Percentiles rank a stretch among this genome's conserved stretches.
These are phyloP conservation scores for Buddleja alternifolia DNA, from an alignment of 257 asterid genomes.

Conservation along the genomic window DNA sequence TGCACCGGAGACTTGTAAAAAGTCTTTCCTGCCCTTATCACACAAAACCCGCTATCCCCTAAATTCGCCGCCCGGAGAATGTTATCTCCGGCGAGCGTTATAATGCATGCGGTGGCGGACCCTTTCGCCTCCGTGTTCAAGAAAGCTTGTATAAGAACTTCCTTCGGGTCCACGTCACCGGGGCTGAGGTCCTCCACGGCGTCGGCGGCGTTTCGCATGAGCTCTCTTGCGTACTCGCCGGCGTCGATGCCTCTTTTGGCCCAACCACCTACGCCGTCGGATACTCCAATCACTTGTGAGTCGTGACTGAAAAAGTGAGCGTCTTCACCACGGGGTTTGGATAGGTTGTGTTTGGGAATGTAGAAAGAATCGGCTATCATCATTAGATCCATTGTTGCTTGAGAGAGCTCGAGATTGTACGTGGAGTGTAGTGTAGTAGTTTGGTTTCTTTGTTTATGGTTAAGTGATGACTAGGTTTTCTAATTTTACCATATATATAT, in stretches of 20 bases:
- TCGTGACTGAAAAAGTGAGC: constrained; percentile 27
- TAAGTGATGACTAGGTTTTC: no score
- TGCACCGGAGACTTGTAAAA: constrained; percentile 34
- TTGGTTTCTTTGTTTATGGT: no score
- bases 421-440: no score
- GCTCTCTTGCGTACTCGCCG: constrained; percentile 39
- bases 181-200: background rate
- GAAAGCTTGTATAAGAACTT: constrained; percentile 28
- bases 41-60: constrained; percentile 50
- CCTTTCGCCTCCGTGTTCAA: constrained; percentile 24
- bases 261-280: constrained; percentile 53
- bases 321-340: constrained; percentile 40
- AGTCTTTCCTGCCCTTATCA: constrained; percentile 34
- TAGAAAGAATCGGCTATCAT: constrained; percentile 35
- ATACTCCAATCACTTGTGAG: constrained; percentile 42
- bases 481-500: no score
- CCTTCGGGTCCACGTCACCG: constrained; percentile 17
- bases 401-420: no score
- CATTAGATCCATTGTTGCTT: no score
- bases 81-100: constrained; percentile 15
- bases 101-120: constrained; percentile 49
- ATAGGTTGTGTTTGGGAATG: constrained; percentile 29
- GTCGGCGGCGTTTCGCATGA: constrained; percentile 28
- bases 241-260: constrained; percentile 36
- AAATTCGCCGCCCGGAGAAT: constrained; percentile 38